Base-by-base conservation (phyloP, 306 rosid species). In the Prunus campanulata region DNA sequence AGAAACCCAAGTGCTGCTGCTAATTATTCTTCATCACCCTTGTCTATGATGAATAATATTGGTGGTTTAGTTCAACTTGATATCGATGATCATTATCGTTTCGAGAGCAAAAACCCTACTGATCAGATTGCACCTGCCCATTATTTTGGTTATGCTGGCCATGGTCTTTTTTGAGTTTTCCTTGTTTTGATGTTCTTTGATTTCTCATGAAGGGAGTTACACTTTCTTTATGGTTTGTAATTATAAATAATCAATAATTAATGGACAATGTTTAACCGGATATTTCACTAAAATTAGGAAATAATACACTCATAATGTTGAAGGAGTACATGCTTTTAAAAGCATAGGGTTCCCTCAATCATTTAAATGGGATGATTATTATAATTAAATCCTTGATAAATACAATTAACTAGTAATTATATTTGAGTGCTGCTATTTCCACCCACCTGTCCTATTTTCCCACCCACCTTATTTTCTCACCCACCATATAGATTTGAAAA, bases 141-240 rank as follows among this genome's bases (percentile, higher is more conserved):
- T 68, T 74, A 66, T 77, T 79, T 88, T 46, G 76, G 86, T 35
- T 85, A 55, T 70, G 54, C 66, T 39, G 83, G 82, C 6, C 81
- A 54, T 70, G 72, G 77, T 2, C 61, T 81, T 73, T 88, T 84
- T 57, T 90, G 80, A 90, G 24, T 11, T 61, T 3, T n/a, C 10
- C 2, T 52, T 16, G 8, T 52, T 52, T 64, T 16, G 8, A 16
- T 30, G 15, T 64, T 30, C 19, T 35, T 8, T 13, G 2, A 47
- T 32, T 42, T 47, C 8, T 32, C 18, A 42, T 69, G 64, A 46
- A 39, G 74, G 74, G 3, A 46, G 62, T 85, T 81, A 63, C 22
- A 32, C 3, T 30, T 64, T 64, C 68, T 39, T 61, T 61, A 24
- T 61, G 66, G 42, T 27, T 59, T 24, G 64, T 59, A 59, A 59